Percentiles rank a stretch among this genome's conserved stretches.
Conservation (phyloP, 1,284 basidiomycete species). For the Apiotrichum laibachii region DNA sequence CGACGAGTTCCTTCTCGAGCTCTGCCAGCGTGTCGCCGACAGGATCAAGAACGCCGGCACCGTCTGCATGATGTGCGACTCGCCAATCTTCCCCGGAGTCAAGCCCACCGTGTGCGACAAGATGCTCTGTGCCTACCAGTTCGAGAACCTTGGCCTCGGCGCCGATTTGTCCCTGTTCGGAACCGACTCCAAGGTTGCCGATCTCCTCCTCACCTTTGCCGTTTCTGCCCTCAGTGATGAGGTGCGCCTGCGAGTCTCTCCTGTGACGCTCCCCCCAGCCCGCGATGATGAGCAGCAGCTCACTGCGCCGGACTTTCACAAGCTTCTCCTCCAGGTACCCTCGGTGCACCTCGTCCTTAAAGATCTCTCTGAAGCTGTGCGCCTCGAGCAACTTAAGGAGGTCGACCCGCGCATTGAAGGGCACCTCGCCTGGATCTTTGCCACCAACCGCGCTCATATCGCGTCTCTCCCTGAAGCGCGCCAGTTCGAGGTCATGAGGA, state of each 20-base stretch:
- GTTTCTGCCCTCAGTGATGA: slow-evolving; percentile 4
- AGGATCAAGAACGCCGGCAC: slow-evolving; percentile 12
- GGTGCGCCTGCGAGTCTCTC: not conserved
- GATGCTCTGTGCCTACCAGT: slow-evolving; percentile 10
- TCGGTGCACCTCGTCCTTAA: not conserved
- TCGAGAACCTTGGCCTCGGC: slow-evolving; percentile 11
- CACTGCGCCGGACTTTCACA: not conserved
- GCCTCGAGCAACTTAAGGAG: not conserved
- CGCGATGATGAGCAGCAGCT: not conserved
- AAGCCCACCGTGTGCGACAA: slow-evolving; percentile 15
- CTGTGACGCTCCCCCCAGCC: not conserved
- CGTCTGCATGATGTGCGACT: slow-evolving; percentile 13
- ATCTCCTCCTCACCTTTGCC: slow-evolving; percentile 10
- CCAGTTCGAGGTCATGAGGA: slow-evolving; percentile 6
- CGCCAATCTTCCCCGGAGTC: slow-evolving; percentile 7
- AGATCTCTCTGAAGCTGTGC: not conserved
- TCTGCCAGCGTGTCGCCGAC: slow-evolving; percentile 3
- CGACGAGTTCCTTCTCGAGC: slow-evolving; percentile 9
- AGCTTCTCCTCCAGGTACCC: not conserved
- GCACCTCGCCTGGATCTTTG: slow-evolving; percentile 12
- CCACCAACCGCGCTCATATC: slow-evolving; percentile 17
- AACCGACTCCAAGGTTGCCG: slow-evolving; percentile 8
- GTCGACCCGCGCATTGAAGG: not conserved
- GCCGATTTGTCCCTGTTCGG: slow-evolving; percentile 10
- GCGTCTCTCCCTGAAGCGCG: slow-evolving; percentile 1